Evolutionary conservation across 768 basidiomycete species (phyloP), one percentile per base, ranked within the genome.

Genomic region (Pholiota conissans): DNA sequence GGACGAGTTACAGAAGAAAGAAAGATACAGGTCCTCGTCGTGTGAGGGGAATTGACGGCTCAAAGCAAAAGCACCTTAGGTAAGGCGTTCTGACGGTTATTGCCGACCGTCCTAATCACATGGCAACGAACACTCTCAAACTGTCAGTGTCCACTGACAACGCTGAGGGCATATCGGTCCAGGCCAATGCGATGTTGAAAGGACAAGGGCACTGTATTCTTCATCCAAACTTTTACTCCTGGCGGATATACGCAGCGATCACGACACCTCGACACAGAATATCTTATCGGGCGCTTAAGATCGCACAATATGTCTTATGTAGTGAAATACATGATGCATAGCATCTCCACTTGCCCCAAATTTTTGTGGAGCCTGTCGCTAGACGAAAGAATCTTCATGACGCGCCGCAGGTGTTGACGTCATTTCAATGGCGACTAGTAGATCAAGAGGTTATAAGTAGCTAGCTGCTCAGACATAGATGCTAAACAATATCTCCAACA

Each of bases 101-200:
- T 60, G 52, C 63, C 63, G 63, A 61, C 42, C 22, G 28, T 13
- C 35, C n/a, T 32, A 61, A 65, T 62, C 61, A 60, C 61, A 60
- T 60, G 58, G 27, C 22, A 18, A 6, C 6, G 39, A 40, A 4
- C 4, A 20, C 16, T 18, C 20, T 18, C 20, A 16, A 14, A 45
- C 42, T 45, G n/a, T n/a, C n/a, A n/a, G n/a, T n/a, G n/a, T n/a
- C n/a, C n/a, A n/a, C n/a, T n/a, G n/a, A n/a, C n/a, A n/a, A n/a
- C n/a, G n/a, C n/a, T n/a, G n/a, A n/a, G n/a, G n/a, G n/a, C n/a
- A n/a, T n/a, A n/a, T n/a, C n/a, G n/a, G n/a, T n/a, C n/a, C n/a
- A n/a, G n/a, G n/a, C n/a, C n/a, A n/a, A n/a, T n/a, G n/a, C n/a
- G n/a, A n/a, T n/a, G 30, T 32, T 13, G 13, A 6, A 32, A 32